Base-by-base conservation (phyloP, 176 grass and related monocot species). In the Ampelocalamus luodianensis region DNA sequence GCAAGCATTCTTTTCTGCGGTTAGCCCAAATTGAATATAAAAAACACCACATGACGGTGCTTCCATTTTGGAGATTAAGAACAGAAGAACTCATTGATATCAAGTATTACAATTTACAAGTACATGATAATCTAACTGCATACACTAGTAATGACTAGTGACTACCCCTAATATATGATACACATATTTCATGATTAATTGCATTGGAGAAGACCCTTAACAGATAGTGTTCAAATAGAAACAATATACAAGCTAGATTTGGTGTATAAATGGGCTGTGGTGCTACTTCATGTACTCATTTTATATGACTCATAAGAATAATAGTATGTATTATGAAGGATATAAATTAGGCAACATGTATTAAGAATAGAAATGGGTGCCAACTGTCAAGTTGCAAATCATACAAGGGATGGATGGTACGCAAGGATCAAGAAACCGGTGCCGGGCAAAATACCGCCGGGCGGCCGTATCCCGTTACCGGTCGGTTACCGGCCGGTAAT, bases 51-150 rank as follows among this genome's bases (percentile, higher is more conserved):
- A 69, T 60, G 2, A 15, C 27, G 75, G 53, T 79, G 74, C 22
- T 71, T 58, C 36, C 54, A 62, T 48, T 70, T 79, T 71, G 54
- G 23, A 79, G 54, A 86, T 71, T 79, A 78, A 44, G 18, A 70
- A 70, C 74, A 34, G 32, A 34, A 34, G 32, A 34, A 34, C 32
- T 22, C 17, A 45, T 6, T 48, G 59, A 68, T 32, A 26, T 78
- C 34, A 12, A 84, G 24, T 10, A 61, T 68, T 23, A 29, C 38
- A 32, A 29, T n/a, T 29, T 29, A 29, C 32, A 3, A 29, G 56
- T 29, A 11, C 44, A 53, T 83, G 32, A 56, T 5, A 77, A 32
- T 55, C 15, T 32, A 76, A 84, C 44, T 17, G 13, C 32, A 50
- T 63, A 54, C 45, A 24, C 32, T 84, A 76, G 42, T 51, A 73